Conservation (phyloP, 495 filamentous ascomycete genomes). For the Penicillium antarcticum region DNA sequence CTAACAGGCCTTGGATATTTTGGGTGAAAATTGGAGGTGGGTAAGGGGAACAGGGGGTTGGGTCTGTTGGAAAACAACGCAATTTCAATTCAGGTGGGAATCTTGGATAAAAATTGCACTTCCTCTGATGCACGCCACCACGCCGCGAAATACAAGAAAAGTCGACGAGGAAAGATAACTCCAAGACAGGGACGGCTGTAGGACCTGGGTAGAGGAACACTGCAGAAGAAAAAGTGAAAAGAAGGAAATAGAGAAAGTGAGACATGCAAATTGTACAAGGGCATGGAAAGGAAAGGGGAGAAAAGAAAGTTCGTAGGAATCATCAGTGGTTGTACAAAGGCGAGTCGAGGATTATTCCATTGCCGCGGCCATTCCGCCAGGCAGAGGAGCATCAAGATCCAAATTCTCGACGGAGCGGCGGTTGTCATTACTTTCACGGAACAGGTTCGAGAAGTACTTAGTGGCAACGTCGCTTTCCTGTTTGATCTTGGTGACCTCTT, state of each 20-base stretch:
- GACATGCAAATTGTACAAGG: slow-evolving; percentile 14
- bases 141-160: slow-evolving; percentile 15
- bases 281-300: background rate
- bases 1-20: background rate
- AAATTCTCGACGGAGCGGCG: slow-evolving; percentile 70
- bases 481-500: slow-evolving; percentile 74
- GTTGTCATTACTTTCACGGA: slow-evolving; percentile 70
- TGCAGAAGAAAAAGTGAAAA: background rate
- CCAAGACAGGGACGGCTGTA: background rate
- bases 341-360: slow-evolving; percentile 13
- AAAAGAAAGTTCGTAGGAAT: slow-evolving; percentile 5
- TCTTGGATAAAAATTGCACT: slow-evolving; percentile 20
- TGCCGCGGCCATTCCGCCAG: slow-evolving; percentile 35
- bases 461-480: slow-evolving; percentile 71
- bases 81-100: slow-evolving; percentile 23
- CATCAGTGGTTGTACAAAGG: slow-evolving; percentile 19
- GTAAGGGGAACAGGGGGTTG: background rate
- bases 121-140: slow-evolving; percentile 20
- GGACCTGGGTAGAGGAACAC: background rate
- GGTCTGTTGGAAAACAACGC: background rate
- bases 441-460: slow-evolving; percentile 85
- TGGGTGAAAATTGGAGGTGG: background rate
- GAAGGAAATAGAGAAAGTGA: background rate
- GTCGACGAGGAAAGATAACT: background rate
- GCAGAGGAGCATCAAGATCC: slow-evolving; percentile 67